phyloP scores from a whole-genome alignment of 176 grass and related monocot genomes.

The Rhynchospora tenuis region DNA sequence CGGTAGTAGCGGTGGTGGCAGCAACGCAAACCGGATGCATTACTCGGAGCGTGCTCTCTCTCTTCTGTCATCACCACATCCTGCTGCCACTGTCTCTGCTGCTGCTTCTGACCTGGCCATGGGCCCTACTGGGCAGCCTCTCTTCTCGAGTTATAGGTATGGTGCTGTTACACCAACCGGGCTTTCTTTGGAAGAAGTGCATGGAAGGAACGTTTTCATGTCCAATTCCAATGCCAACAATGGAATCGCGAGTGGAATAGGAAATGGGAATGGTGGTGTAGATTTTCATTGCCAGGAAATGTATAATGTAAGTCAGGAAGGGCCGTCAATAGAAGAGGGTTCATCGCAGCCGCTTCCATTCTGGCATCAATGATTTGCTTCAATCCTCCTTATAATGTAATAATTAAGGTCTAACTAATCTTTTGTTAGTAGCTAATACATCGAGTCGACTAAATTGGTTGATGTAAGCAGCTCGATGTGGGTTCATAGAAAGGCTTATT shows the following conservation, averaged over 20 bases:
- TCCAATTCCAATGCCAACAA: constrained; percentile 7
- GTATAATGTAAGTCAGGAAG: constrained; percentile 3
- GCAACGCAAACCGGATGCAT: constrained; percentile 21
- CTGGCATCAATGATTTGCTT: constrained; percentile 9
- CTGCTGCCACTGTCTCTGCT: constrained; percentile 23
- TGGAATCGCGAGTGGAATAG: background rate
- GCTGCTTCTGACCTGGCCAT: constrained; percentile 26
- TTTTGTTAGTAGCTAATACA: background rate
- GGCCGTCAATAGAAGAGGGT: constrained; percentile 28
- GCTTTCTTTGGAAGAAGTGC: constrained; percentile 2
- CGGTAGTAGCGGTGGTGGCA: constrained; percentile 13
- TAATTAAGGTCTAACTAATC: constrained; percentile 11
- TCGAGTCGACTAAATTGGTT: background rate
- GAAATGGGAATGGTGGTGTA: background rate
- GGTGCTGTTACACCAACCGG: background rate
- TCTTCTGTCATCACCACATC: constrained; percentile 85
- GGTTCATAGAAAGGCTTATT: constrained; percentile 7
- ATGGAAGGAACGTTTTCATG: background rate
- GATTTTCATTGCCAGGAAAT: constrained; percentile 16
- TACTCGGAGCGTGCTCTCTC: constrained; percentile 86
- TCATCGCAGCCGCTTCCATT: constrained; percentile 33
- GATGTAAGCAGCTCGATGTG: background rate
- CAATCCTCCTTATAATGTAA: background rate
- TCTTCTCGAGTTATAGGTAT: constrained; percentile 10
- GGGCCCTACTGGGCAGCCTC: constrained; percentile 16